Evolutionary conservation across 768 basidiomycete genomes (phyloP).

Genomic region (Suillus alpinus): DNA sequence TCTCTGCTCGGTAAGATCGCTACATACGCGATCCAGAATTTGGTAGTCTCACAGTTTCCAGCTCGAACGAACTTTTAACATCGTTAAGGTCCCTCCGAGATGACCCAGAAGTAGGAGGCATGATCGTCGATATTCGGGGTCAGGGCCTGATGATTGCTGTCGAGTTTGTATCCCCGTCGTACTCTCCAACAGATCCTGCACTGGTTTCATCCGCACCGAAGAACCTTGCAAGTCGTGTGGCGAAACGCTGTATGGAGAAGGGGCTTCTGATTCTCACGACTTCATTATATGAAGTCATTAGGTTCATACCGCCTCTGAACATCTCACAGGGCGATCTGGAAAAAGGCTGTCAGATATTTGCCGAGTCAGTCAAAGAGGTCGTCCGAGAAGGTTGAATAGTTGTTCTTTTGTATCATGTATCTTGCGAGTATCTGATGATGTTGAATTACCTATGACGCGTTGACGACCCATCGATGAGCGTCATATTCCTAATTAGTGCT

Average conservation of each 20-base stretch:
- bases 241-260: constrained; percentile 80
- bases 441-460: too few species aligned
- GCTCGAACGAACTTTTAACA: constrained; percentile 70
- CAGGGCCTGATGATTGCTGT: constrained; percentile 86
- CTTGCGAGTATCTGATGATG: background rate
- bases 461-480: too few species aligned
- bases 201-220: constrained; percentile 36
- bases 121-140: constrained; percentile 86
- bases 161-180: constrained; percentile 68
- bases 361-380: constrained; percentile 68
- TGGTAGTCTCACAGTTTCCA: constrained; percentile 20
- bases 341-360: constrained; percentile 65
- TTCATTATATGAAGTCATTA: constrained; percentile 80
- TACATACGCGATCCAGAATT: background rate
- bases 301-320: constrained; percentile 93
- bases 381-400: constrained; percentile 37
- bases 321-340: constrained; percentile 71
- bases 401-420: background rate
- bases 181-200: constrained; percentile 48
- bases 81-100: constrained; percentile 55
- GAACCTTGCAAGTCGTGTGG: constrained; percentile 66
- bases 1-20: constrained; percentile 54
- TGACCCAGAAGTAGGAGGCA: constrained; percentile 47
- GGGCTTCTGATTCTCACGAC: constrained; percentile 88
- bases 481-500: too few species aligned